Evolutionary conservation across 1,139 yeast genomes (phyloP).

Genomic region (Geotrichum macrosporum): DNA sequence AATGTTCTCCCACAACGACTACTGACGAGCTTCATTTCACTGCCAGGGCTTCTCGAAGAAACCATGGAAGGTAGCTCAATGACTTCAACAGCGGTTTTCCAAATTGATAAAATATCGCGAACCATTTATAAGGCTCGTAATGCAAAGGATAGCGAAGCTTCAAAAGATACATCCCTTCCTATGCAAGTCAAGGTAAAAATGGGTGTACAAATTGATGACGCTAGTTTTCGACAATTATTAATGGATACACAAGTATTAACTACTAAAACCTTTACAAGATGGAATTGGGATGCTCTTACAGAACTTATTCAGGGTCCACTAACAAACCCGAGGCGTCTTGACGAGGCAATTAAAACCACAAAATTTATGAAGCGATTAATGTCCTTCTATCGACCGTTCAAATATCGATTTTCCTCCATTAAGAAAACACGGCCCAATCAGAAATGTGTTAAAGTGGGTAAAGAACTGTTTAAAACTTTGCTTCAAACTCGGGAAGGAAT

Average conservation of each 20-base stretch:
- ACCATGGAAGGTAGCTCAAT: constrained; percentile 21
- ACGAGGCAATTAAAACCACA: constrained; percentile 73
- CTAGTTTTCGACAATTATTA: constrained; percentile 62
- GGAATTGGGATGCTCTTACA: constrained; percentile 80
- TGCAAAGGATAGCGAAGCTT: constrained; percentile 1
- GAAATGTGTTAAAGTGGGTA: constrained; percentile 64
- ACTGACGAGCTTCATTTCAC: constrained; percentile 31
- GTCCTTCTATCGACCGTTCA: constrained; percentile 88
- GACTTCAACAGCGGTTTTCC: constrained; percentile 38
- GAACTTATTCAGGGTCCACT: constrained; percentile 78
- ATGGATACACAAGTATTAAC: constrained; percentile 65
- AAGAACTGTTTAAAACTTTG: constrained; percentile 65
- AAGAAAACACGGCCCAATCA: constrained; percentile 49
- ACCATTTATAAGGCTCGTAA: constrained; percentile 30
- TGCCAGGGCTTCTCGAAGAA: constrained; percentile 34
- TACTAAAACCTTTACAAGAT: constrained; percentile 72
- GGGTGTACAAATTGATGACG: constrained; percentile 61
- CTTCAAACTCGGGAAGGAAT: constrained; percentile 62
- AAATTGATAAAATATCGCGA: constrained; percentile 47
- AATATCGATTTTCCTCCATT: constrained; percentile 70
- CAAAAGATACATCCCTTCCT: constrained; percentile 36
- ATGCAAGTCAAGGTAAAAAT: constrained; percentile 44
- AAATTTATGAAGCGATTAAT: constrained; percentile 79
- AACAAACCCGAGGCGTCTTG: constrained; percentile 63
- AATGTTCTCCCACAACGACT: constrained; percentile 48